Evolutionary conservation across 1,139 yeast species (phyloP).

Genomic region (Taphrina confusa): DNA sequence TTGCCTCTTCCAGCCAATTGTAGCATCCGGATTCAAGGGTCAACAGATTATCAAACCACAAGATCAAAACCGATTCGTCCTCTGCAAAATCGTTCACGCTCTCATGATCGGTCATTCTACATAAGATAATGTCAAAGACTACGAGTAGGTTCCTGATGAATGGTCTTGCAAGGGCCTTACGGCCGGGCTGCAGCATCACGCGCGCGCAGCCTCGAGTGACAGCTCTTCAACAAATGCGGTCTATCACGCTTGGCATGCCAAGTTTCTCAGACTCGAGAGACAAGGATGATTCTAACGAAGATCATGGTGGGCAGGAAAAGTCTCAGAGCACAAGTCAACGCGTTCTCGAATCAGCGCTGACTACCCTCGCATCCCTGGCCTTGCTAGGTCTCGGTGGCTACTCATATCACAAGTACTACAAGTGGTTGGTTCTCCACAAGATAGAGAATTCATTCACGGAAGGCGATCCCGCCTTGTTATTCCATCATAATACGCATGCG

Average conservation of each 20-base stretch:
- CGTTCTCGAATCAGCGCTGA: slow-evolving; percentile 67
- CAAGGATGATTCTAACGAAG: background rate
- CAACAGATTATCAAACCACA: no score
- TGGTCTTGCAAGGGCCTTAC: no score
- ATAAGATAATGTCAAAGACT: no score
- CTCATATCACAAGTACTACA: slow-evolving; percentile 65
- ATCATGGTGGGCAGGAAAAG: background rate
- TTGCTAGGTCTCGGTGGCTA: slow-evolving; percentile 73
- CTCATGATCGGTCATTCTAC: no score
- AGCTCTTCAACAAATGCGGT: slow-evolving; percentile 10
- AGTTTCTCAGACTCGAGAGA: slow-evolving; percentile 10
- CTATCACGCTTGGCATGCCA: slow-evolving; percentile 30
- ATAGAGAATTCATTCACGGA: slow-evolving; percentile 67
- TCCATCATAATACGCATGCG: slow-evolving; percentile 42
- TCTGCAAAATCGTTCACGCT: no score
- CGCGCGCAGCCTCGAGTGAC: no score
- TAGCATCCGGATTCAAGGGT: no score
- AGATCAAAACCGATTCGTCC: no score
- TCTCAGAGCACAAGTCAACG: slow-evolving; percentile 5
- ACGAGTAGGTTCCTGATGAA: no score
- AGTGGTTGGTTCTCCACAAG: slow-evolving; percentile 61
- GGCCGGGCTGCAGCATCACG: no score
- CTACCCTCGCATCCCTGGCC: slow-evolving; percentile 71
- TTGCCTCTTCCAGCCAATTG: no score
- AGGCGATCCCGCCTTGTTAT: slow-evolving; percentile 67